phyloP scores from a whole-genome alignment of 805 yeast genomes.

The Kuraishia capsulata region DNA sequence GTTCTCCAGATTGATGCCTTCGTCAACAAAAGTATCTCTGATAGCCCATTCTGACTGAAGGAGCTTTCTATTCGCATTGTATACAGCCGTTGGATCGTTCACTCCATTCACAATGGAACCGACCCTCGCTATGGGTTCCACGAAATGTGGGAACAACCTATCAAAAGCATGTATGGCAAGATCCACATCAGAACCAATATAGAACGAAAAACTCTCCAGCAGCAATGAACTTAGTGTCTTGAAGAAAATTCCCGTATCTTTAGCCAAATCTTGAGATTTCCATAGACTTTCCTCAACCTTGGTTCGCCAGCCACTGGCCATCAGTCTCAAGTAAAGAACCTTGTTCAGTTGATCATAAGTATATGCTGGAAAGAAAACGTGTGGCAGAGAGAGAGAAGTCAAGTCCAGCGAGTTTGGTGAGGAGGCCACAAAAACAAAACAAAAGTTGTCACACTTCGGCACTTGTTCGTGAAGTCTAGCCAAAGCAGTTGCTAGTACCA shows the following conservation, averaged over 20 bases:
- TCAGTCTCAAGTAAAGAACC: conserved; percentile 25
- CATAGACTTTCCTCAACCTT: background rate
- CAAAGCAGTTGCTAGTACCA: conserved; percentile 30
- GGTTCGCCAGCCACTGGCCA: background rate
- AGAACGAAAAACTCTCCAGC: conserved; percentile 33
- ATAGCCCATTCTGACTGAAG: conserved; percentile 1
- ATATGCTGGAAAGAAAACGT: conserved; percentile 29
- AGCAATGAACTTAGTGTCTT: conserved; percentile 24
- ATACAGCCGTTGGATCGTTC: conserved; percentile 19
- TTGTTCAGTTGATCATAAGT: conserved; percentile 23
- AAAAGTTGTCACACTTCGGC: conserved; percentile 18
- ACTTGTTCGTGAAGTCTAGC: conserved; percentile 33
- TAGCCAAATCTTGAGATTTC: background rate
- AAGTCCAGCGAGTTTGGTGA: conserved; percentile 28
- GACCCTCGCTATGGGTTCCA: conserved; percentile 12
- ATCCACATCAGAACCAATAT: conserved; percentile 34
- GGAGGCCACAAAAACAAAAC: conserved; percentile 30
- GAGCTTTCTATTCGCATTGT: conserved; percentile 7
- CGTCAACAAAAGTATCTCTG: conserved; percentile 1
- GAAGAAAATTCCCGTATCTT: background rate
- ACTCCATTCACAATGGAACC: conserved; percentile 11
- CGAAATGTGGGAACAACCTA: conserved; percentile 21
- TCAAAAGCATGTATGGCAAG: conserved; percentile 19
- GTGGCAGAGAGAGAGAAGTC: conserved; percentile 30
- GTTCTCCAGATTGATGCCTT: conserved; percentile 4